Evolutionary conservation across 139 green algal species (phyloP).

Genomic region (Edaphochlamys debaryana): DNA sequence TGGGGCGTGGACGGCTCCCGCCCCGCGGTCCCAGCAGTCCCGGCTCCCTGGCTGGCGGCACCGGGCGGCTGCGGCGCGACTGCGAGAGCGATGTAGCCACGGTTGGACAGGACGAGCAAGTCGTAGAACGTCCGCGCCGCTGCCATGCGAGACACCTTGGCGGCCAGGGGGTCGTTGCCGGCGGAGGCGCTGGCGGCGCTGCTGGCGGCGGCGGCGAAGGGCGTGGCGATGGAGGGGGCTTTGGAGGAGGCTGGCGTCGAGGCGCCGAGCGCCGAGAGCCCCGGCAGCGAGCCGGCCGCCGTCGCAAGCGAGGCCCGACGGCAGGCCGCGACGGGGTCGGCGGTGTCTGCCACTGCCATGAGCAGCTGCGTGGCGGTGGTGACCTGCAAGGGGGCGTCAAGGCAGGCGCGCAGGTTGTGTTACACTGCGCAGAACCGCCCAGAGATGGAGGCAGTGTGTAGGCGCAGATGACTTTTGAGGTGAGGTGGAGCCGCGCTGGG

Average conservation of each 20-base stretch:
- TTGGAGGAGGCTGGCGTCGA: neutral
- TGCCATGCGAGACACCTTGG: slow-evolving; percentile 6
- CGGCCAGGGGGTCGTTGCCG: neutral
- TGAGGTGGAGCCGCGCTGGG: too few species aligned
- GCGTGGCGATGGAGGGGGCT: too few species aligned
- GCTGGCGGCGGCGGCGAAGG: too few species aligned
- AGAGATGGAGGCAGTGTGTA: too few species aligned
- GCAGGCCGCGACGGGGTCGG: neutral
- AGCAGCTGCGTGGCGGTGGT: slow-evolving; percentile 1
- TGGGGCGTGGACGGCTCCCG: too few species aligned
- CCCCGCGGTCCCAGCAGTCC: too few species aligned
- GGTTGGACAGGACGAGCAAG: slow-evolving; percentile 34
- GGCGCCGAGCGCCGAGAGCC: neutral
- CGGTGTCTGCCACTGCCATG: neutral
- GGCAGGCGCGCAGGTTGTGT: too few species aligned
- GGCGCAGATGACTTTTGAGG: too few species aligned
- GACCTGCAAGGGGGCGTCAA: neutral
- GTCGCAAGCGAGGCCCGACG: neutral
- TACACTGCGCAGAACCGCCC: too few species aligned
- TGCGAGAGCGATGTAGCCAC: slow-evolving; percentile 19
- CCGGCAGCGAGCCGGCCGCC: too few species aligned
- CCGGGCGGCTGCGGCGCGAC: too few species aligned
- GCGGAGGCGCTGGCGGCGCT: neutral
- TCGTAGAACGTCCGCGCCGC: slow-evolving; percentile 41
- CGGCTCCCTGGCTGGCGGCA: too few species aligned